Evolutionary conservation across 2,329 filamentous ascomycete genomes (phyloP), one percentile per base, ranked within the genome.

Genomic region (Cytospora leucostoma): DNA sequence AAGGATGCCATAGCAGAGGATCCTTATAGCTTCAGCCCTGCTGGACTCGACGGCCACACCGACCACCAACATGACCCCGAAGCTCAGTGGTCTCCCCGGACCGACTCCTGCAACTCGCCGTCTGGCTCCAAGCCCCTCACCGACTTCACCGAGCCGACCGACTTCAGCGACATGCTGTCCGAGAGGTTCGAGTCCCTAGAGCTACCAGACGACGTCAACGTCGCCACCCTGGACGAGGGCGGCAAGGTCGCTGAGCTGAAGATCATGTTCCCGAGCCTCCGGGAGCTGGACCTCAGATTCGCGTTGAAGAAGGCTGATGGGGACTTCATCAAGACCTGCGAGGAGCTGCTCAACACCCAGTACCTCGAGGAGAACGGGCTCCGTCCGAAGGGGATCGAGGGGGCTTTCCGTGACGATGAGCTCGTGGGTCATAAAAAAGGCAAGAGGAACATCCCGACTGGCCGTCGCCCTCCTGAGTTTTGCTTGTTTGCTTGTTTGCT

Each of bases 301-400:
- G 85, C 87, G 0, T 76, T 97, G 57, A 85, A 84, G 67, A 91
- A 91, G 70, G 85, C 82, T 35, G 81, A 84, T 12, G 85, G 88
- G 0, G 85, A 92, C 67, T 84, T 91, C 47, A 84, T 88, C 63
- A 80, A 81, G 15, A 86, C 92, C 1, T 87, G 96, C 66, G 92
- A 97, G 69, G 87, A 92, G 64, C 79, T 98, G 13, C 82, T 97
- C 37, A 96, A 90, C 68, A 81, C 92, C 15, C 86, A 90, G 21
- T 92, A 89, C 71, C 87, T 97, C 5, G 86, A 92, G 63, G 86
- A 92, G 62, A 83, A 80, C 1, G 84, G 84, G 0, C 80, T 85
- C 60, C 79, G 83, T 1, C 78, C 82, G 1, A 94, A 90, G 72
- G 91, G 93, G 0, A 80, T 97, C n/a, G 92, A 97, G 63, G 92